Base-by-base conservation (phyloP, 2,329 filamentous ascomycete species). In the Fusarium stilboides region DNA sequence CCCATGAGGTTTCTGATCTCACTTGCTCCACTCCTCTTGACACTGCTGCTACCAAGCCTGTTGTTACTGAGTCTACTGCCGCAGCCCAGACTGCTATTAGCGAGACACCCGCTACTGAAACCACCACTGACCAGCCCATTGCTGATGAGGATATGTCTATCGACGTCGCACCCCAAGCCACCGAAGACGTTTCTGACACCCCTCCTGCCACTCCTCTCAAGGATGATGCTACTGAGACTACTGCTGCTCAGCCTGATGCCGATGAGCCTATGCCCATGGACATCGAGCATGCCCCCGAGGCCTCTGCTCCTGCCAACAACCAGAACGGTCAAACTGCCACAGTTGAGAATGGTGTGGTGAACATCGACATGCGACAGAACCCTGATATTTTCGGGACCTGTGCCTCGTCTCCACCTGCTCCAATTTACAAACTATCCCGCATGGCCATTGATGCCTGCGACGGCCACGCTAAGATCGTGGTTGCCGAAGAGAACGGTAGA, bases 341-440 rank as follows among this genome's bases (percentile, higher is more conserved):
- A 8, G 24, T 57, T n/a, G 65, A 68, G 28, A 65, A 69, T 8
- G 73, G 71, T 12, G 68, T 79, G 12, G 66, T 77, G n/a, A 75
- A 76, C 36, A 76, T 80, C 33, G 79, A 81, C 55, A 75, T 79
- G 71, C 78, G 74, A 6, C 71, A 77, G 50, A 77, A 78, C 9
- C 76, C 68, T 5, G 76, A 80, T 57, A 80, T 80, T n/a, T 80
- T 80, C 39, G 73, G 75, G 6, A 60, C 67, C 1, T 64, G 75
- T 13, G 19, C 53, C 2, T 64, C 65, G 2, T 70, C 65, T 17
- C 60, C 68, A 10, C 52, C 69, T n/a, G 58, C 52, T 4, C 50
- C 74, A 1, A 63, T 79, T 10, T 62, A 72, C 31, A 56, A 64
- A 9, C 60, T 80, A 19, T 75, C 77, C 6, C 53, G 62, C 31